phyloP scores from a whole-genome alignment of 2,329 filamentous ascomycete genomes.

The Sclerotinia sclerotiorum region DNA sequence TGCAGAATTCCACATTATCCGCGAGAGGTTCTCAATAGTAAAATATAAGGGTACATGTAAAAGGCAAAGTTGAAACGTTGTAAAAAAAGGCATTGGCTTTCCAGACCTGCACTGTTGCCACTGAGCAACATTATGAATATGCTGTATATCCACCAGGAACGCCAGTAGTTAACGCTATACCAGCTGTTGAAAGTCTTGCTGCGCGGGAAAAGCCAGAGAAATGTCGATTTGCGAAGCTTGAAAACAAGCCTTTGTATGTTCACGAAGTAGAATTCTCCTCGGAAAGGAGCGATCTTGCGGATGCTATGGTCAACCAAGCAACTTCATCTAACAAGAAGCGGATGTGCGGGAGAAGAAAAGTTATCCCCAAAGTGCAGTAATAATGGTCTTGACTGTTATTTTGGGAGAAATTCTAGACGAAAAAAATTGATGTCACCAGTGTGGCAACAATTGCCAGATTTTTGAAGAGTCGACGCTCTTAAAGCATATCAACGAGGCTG shows the following conservation, averaged over 20 bases:
- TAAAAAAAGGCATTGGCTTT: constrained; percentile 14
- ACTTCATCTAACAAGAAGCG: not conserved
- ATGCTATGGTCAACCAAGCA: not conserved
- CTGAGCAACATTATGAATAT: not conserved
- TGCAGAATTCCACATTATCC: constrained; percentile 6
- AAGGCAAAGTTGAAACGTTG: not conserved
- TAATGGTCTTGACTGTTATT: not conserved
- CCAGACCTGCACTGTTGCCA: not conserved
- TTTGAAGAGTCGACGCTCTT: not conserved
- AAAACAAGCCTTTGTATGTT: constrained; percentile 9
- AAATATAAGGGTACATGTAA: not conserved
- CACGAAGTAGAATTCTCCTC: not conserved
- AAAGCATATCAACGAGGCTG: constrained; percentile 1
- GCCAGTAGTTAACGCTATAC: not conserved
- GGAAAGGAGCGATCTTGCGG: not conserved
- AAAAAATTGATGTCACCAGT: not conserved
- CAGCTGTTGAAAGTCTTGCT: not conserved
- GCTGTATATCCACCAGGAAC: constrained; percentile 6
- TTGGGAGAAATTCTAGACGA: not conserved
- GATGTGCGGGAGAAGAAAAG: not conserved
- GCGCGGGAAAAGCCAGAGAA: not conserved
- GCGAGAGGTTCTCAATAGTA: not conserved
- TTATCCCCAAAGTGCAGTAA: not conserved
- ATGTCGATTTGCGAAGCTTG: not conserved
- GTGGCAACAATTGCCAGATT: not conserved